A percentile compares a stretch with the other conserved stretches of the same genome.
These are phyloP conservation scores for Mycena galericulata DNA, from an alignment of 768 basidiomycete species.

Conservation along the genomic window DNA sequence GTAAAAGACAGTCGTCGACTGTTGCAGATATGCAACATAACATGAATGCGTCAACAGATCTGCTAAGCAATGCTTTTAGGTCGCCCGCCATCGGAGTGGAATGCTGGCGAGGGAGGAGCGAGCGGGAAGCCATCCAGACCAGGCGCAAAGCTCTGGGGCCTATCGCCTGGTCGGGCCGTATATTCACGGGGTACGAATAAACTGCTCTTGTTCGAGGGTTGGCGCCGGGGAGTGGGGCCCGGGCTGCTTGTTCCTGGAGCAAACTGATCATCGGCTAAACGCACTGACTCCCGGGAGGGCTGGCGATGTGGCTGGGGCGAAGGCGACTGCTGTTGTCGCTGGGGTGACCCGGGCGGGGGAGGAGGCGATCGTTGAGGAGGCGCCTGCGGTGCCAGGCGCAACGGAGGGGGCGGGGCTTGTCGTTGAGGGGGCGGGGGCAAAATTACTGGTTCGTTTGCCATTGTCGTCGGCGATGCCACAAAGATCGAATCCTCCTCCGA, in stretches of 20 bases:
- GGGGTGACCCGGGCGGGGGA: not conserved
- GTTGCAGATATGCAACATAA: not conserved
- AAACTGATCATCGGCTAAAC: slow-evolving; percentile 30
- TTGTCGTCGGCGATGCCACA: slow-evolving; percentile 14
- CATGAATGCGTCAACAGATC: not conserved
- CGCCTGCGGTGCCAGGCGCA: not conserved
- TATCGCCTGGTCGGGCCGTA: slow-evolving; percentile 41
- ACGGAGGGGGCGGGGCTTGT: slow-evolving; percentile 4
- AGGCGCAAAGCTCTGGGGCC: slow-evolving; percentile 51
- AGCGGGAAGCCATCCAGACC: slow-evolving; percentile 22
- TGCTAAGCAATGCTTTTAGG: slow-evolving; percentile 36
- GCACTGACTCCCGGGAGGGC: slow-evolving; percentile 26
- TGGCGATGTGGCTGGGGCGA: slow-evolving; percentile 5
- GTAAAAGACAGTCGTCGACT: slow-evolving; percentile 20
- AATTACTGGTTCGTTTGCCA: slow-evolving; percentile 8
- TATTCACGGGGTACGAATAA: slow-evolving; percentile 32
- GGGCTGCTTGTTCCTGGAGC: slow-evolving; percentile 26
- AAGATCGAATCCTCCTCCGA: slow-evolving; percentile 30
- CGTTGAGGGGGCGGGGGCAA: slow-evolving; percentile 30
- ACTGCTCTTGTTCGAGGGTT: slow-evolving; percentile 28
- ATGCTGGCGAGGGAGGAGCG: slow-evolving; percentile 27
- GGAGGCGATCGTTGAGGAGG: slow-evolving; percentile 15
- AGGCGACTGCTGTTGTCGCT: slow-evolving; percentile 3
- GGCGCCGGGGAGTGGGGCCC: slow-evolving; percentile 27
- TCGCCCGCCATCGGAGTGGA: slow-evolving; percentile 33